Evolutionary conservation across 345 rosid genomes (phyloP), one percentile per base, ranked within the genome.

Genomic region (Zanthoxylum bungeanum): DNA sequence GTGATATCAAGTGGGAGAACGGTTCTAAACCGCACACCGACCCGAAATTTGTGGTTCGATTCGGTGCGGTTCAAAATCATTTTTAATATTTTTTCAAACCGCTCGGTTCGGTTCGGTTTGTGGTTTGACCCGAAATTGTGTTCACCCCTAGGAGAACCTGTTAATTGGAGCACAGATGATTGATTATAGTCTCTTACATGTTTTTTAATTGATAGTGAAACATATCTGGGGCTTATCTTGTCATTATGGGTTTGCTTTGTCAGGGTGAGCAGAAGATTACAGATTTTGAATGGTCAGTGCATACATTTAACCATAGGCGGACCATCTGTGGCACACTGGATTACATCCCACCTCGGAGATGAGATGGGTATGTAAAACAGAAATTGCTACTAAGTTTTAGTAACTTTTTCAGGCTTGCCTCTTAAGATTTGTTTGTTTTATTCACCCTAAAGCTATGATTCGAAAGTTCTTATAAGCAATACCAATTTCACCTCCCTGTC

Each of bases 251-350:
- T 62, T 73, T 66, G 25, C 22, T 39, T 69, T 66, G 6, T 69
- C 83, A 93, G 99, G 99, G 99, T 62, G 99, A 96, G 77, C 97
- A 93, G 51, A 96, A 96, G 87, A 96, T 96, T 79, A 98, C 99
- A 19, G 99, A 96, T 64, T 96, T 96, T 81, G 99, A 98, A 66
- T 96, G 98, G 99, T 96, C 99, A 0, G 99, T 96, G 24, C 98
- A 96, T 81, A 96, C 98, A 31, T 93, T 96, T 78, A 93, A 91
- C 76, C 91, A 96, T n/a, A 89, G 99, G 78, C 79, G 88, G 58
- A 96, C 99, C 25, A 96, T 96, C 98, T 96, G 99, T 10, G 98
- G 99, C 55, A 93, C 99, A 55, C 76, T 96, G 37, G 99, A 96
- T 79, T 96, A 96, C 83, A 93, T 95, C 71, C 97, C 99, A 68